phyloP scores from a whole-genome alignment of 257 asterid genomes.

The Solanum gandarillasii region DNA sequence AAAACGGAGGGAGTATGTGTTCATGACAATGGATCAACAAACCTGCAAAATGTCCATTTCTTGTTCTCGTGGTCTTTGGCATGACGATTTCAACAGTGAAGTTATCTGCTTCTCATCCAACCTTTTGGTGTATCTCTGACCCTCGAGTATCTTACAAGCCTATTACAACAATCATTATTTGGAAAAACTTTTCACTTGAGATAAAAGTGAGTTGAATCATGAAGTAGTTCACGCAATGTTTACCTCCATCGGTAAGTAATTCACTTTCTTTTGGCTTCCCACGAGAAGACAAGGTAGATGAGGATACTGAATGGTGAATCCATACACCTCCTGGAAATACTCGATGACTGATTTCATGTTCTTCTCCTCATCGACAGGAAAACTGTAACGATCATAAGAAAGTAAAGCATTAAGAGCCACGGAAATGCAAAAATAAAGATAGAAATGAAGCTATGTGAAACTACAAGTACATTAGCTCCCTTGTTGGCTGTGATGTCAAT shows the following conservation, averaged over 20 bases:
- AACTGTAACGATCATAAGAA: slow-evolving; percentile 23
- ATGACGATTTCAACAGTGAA: slow-evolving; percentile 74
- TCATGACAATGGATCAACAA: background rate
- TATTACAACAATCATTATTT: slow-evolving; percentile 7
- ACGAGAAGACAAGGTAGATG: slow-evolving; percentile 99
- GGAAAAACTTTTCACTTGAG: background rate
- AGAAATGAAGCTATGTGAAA: background rate
- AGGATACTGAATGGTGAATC: slow-evolving; percentile 72
- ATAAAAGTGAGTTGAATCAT: background rate
- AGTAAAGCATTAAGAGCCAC: background rate
- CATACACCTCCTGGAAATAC: slow-evolving; percentile 92
- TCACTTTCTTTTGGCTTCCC: slow-evolving; percentile 97
- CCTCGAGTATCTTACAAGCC: slow-evolving; percentile 98
- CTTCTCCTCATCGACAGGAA: slow-evolving; percentile 82
- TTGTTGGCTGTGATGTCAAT: slow-evolving; percentile 83
- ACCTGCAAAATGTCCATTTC: slow-evolving; percentile 93
- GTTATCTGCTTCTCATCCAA: slow-evolving; percentile 93
- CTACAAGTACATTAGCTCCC: slow-evolving; percentile 78
- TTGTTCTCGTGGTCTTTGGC: slow-evolving; percentile 94
- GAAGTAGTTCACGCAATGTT: background rate
- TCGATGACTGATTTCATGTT: slow-evolving; percentile 95
- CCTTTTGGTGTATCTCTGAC: slow-evolving; percentile 90
- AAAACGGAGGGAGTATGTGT: background rate
- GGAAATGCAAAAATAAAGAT: background rate
- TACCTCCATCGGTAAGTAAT: slow-evolving; percentile 98